Evolutionary conservation across 768 basidiomycete genomes (phyloP).

Genomic region (Scleroderma bovista): DNA sequence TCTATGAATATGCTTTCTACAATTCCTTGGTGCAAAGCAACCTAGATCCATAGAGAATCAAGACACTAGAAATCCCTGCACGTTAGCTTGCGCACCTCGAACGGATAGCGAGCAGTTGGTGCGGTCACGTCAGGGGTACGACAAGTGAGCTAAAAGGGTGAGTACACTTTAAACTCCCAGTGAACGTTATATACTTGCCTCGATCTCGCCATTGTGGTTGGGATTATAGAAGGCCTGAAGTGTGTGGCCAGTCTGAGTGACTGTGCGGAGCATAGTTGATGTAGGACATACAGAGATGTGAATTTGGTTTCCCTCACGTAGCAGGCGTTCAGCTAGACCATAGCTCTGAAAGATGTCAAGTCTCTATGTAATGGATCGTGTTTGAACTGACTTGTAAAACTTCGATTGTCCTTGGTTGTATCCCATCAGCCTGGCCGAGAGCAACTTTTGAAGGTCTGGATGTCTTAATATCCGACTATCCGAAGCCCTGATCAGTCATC

Average conservation of each 20-base stretch:
- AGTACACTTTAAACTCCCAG: neutral
- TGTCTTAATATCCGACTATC: neutral
- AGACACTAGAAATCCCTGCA: neutral
- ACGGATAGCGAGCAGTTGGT: conserved; percentile 62
- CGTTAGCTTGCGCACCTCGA: conserved; percentile 44
- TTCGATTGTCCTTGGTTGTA: conserved; percentile 51
- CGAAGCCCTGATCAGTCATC: neutral
- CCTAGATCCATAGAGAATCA: conserved; percentile 11
- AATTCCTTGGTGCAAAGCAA: conserved; percentile 36
- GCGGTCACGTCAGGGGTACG: conserved; percentile 59
- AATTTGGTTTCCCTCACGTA: conserved; percentile 64
- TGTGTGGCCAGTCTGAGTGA: neutral
- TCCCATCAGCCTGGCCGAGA: conserved; percentile 52
- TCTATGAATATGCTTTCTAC: conserved; percentile 40
- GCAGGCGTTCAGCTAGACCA: conserved; percentile 60
- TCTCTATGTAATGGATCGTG: neutral
- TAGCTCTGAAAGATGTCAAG: conserved; percentile 49
- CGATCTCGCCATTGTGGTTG: conserved; percentile 50
- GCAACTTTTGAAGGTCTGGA: conserved; percentile 35
- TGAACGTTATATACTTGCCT: conserved; percentile 33
- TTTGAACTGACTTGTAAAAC: conserved; percentile 39
- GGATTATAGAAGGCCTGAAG: conserved; percentile 73
- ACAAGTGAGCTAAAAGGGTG: conserved; percentile 46
- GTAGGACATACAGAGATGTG: conserved; percentile 52
- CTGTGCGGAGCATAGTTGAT: neutral